These are phyloP conservation scores for Citrus glauca DNA, from an alignment of 345 rosid genomes.

Conservation along the genomic window DNA sequence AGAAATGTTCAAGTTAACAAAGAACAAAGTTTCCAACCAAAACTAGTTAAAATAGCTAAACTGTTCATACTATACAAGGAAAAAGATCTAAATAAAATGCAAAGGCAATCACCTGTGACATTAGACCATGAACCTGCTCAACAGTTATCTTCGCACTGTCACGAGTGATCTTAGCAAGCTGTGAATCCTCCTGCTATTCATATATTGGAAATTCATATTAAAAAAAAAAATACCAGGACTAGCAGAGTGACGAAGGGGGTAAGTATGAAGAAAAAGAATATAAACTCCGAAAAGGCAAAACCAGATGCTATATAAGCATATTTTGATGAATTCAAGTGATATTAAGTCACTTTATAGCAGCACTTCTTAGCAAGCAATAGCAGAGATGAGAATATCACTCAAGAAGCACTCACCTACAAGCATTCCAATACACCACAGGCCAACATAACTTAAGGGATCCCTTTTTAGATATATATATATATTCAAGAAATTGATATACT, in stretches of 20 bases:
- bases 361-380: neutral
- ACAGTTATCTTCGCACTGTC: conserved; percentile 96
- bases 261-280: neutral
- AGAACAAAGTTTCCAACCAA: neutral
- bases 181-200: conserved; percentile 84
- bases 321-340: neutral
- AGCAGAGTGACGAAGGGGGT: neutral
- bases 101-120: conserved; percentile 79
- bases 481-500: too few relatives aligned
- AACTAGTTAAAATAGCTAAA: neutral
- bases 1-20: neutral
- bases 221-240: too few relatives aligned
- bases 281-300: neutral
- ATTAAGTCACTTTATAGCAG: neutral
- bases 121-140: conserved; percentile 96
- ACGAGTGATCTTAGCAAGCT: conserved; percentile 93
- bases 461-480: too few relatives aligned
- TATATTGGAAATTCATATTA: neutral
- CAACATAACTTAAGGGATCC: too few relatives aligned
- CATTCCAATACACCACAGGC: too few relatives aligned
- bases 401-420: neutral
- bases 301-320: neutral
- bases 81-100: conserved; percentile 2
- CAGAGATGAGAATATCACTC: neutral
- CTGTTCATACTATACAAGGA: neutral